A percentile compares a stretch with the other conserved stretches of the same genome.
These are phyloP conservation scores for Areca catechu DNA, from an alignment of 176 grass and related monocot species.

Conservation along the genomic window DNA sequence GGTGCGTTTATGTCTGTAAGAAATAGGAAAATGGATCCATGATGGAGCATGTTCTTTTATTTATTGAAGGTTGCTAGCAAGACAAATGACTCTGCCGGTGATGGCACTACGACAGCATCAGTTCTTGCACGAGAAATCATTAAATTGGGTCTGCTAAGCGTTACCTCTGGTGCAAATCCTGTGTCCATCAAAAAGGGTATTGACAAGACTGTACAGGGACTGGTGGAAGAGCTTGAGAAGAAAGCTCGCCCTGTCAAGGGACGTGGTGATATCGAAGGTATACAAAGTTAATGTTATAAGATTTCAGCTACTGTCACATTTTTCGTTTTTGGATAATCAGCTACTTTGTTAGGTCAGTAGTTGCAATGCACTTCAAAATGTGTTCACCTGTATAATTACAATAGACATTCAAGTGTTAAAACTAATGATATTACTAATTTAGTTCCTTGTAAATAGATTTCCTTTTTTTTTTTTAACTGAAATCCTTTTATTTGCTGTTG, in stretches of 20 bases:
- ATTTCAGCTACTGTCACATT: too few species aligned
- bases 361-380: too few species aligned
- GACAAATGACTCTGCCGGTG: conserved; percentile 83
- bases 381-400: too few species aligned
- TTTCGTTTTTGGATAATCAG: too few species aligned
- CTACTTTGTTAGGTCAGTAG: too few species aligned
- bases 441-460: too few species aligned
- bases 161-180: conserved; percentile 84
- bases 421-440: too few species aligned
- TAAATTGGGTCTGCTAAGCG: conserved; percentile 61
- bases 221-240: conserved; percentile 75
- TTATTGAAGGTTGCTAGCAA: conserved; percentile 81
- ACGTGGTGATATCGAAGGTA: conserved; percentile 74
- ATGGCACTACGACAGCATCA: conserved; percentile 82
- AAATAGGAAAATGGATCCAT: neutral
- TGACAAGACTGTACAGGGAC: conserved; percentile 67
- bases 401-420: too few species aligned
- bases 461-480: neutral
- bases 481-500: conserved; percentile 17
- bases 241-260: conserved; percentile 72
- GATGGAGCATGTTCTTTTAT: neutral
- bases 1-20: neutral
- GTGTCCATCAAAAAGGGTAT: conserved; percentile 91
- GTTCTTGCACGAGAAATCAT: conserved; percentile 92
- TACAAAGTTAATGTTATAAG: neutral